Conservation (phyloP, 2,329 filamentous ascomycete genomes). For the Berkeleyomyces rouxiae region DNA sequence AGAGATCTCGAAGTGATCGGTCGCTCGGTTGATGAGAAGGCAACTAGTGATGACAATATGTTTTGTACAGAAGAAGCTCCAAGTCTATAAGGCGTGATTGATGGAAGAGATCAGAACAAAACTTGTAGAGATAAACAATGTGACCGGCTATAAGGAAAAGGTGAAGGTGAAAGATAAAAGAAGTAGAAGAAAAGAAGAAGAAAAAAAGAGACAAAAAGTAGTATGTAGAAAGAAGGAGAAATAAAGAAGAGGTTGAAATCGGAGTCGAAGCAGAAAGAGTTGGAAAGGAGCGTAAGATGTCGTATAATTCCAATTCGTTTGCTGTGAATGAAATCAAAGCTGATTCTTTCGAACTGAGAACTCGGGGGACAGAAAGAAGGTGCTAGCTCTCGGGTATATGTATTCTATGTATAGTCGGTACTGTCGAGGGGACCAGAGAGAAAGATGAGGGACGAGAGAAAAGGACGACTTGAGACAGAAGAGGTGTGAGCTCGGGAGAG, state of each 20-base stretch:
- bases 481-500: constrained; percentile 25
- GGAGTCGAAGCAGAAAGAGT: constrained; percentile 8
- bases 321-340: constrained; percentile 22
- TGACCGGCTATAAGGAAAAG: constrained; percentile 18
- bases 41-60: background rate
- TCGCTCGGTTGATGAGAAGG: background rate
- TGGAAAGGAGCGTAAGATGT: constrained; percentile 11
- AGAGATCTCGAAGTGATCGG: background rate
- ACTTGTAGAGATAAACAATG: background rate
- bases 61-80: background rate
- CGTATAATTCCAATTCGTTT: constrained; percentile 23
- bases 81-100: background rate
- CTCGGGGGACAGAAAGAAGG: constrained; percentile 27
- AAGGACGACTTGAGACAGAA: constrained; percentile 22
- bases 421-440: constrained; percentile 14
- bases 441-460: constrained; percentile 17
- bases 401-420: constrained; percentile 27
- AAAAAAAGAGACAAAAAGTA: background rate
- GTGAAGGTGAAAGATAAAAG: constrained; percentile 11
- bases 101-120: background rate
- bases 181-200: background rate
- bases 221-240: constrained; percentile 2
- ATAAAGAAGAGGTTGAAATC: background rate
- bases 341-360: constrained; percentile 22
- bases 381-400: constrained; percentile 34